phyloP scores from a whole-genome alignment of 139 green algal genomes.

The Edaphochlamys debaryana region DNA sequence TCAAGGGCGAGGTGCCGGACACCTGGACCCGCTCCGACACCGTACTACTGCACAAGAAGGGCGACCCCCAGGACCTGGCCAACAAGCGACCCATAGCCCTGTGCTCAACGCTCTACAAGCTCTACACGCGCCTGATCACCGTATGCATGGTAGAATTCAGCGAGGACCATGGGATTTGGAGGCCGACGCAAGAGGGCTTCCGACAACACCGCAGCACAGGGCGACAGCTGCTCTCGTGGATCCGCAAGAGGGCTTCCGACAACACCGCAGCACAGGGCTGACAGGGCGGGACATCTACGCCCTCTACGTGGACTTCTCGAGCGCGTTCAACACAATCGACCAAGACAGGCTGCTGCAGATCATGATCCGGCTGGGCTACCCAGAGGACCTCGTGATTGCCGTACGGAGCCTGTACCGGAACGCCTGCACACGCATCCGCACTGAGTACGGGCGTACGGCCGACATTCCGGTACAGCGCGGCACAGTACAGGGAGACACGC shows the following conservation, averaged over 20 bases:
- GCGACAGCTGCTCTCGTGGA: background rate
- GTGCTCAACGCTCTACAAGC: constrained; percentile 55
- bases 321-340: background rate
- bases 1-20: constrained; percentile 41
- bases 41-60: constrained; percentile 50
- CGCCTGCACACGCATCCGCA: background rate
- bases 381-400: background rate
- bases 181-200: background rate
- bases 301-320: background rate
- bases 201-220: background rate
- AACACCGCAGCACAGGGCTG: background rate
- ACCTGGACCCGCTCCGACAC: constrained; percentile 51
- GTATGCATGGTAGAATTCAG: constrained; percentile 5
- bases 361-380: background rate
- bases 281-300: background rate
- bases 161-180: background rate
- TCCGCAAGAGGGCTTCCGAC: too few species aligned
- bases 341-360: background rate
- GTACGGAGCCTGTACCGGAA: background rate
- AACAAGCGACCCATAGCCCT: constrained; percentile 50
- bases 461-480: background rate
- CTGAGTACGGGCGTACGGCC: background rate
- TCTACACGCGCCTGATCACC: constrained; percentile 54
- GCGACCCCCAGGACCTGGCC: constrained; percentile 1
- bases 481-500: background rate